These are phyloP conservation scores for Trichoderma erinaceum DNA, from an alignment of 495 filamentous ascomycete species.

Conservation along the genomic window DNA sequence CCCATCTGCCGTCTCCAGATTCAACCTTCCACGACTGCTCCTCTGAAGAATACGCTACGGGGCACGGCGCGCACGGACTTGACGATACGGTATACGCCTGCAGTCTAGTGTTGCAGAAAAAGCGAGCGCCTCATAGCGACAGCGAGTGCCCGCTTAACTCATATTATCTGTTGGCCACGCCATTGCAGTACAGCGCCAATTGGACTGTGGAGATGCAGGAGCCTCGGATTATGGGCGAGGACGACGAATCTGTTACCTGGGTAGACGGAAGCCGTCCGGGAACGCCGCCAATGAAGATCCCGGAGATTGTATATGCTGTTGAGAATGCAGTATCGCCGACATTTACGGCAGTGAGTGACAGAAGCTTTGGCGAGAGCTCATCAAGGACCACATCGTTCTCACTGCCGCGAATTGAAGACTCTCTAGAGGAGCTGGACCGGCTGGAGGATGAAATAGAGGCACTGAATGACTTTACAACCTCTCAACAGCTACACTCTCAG, in stretches of 20 bases:
- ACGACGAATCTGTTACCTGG: slow-evolving; percentile 19
- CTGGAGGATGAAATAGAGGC: slow-evolving; percentile 62
- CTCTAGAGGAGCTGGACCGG: slow-evolving; percentile 60
- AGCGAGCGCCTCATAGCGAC: slow-evolving; percentile 3
- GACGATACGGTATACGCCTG: slow-evolving; percentile 37
- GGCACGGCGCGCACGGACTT: slow-evolving; percentile 18
- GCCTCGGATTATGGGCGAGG: slow-evolving; percentile 21
- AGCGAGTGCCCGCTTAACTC: slow-evolving; percentile 1
- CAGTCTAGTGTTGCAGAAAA: slow-evolving; percentile 35
- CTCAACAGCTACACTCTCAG: slow-evolving; percentile 27
- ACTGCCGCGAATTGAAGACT: slow-evolving; percentile 56
- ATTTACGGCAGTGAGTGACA: slow-evolving; percentile 1
- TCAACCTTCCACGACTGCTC: slow-evolving; percentile 19
- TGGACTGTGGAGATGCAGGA: slow-evolving; percentile 6
- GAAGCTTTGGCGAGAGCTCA: slow-evolving; percentile 8
- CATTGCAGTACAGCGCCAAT: not conserved
- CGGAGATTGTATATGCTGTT: slow-evolving; percentile 1
- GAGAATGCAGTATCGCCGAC: slow-evolving; percentile 10
- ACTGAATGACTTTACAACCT: slow-evolving; percentile 37
- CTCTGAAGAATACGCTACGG: slow-evolving; percentile 19
- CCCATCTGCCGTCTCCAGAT: slow-evolving; percentile 26
- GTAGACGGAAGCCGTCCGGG: not conserved
- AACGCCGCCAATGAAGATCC: slow-evolving; percentile 5
- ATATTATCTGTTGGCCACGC: slow-evolving; percentile 3
- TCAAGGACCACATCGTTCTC: slow-evolving; percentile 1